Percentiles rank a stretch among this genome's conserved stretches.
Evolutionary conservation across 495 filamentous ascomycete species (phyloP).

Genomic region (Lophiotrema nucula): DNA sequence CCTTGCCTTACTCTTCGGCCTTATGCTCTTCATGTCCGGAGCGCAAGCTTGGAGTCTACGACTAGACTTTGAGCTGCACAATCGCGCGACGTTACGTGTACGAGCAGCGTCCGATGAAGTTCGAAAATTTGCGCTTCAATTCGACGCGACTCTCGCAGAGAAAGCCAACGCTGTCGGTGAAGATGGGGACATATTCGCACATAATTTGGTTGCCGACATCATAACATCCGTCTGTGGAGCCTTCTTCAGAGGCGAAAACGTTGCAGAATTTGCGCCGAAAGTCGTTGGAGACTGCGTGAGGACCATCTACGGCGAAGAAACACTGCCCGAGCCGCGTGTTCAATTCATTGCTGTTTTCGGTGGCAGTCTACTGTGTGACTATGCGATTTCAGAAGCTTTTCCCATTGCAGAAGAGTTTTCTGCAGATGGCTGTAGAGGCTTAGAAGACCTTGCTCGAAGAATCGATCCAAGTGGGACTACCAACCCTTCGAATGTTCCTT

Average conservation of each 20-base stretch:
- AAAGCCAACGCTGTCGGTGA: slow-evolving; percentile 21
- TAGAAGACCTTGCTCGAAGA: slow-evolving; percentile 15
- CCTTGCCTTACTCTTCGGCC: slow-evolving; percentile 15
- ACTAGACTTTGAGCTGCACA: slow-evolving; percentile 1
- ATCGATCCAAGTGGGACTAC: slow-evolving; percentile 12
- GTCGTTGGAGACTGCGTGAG: slow-evolving; percentile 22
- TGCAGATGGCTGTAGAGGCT: slow-evolving; percentile 16
- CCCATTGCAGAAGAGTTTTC: slow-evolving; percentile 23
- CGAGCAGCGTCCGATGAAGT: slow-evolving; percentile 22
- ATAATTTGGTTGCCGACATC: slow-evolving; percentile 27
- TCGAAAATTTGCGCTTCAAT: slow-evolving; percentile 12
- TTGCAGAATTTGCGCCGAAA: slow-evolving; percentile 7
- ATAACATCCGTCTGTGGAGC: slow-evolving; percentile 23
- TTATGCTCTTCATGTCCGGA: slow-evolving; percentile 9
- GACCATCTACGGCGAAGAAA: slow-evolving; percentile 21
- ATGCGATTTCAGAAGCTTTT: slow-evolving; percentile 16
- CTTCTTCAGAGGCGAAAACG: slow-evolving; percentile 16
- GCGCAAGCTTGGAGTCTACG: slow-evolving; percentile 2
- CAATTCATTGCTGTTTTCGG: slow-evolving; percentile 25
- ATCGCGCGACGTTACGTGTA: slow-evolving; percentile 11
- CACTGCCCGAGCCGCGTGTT: slow-evolving; percentile 5
- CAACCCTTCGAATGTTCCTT: background rate
- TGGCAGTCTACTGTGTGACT: slow-evolving; percentile 26
- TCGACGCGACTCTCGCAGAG: slow-evolving; percentile 8
- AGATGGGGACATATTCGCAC: slow-evolving; percentile 22